These are phyloP conservation scores for Pterocarpus macrocarpus DNA, from an alignment of 306 rosid genomes.

Conservation along the genomic window DNA sequence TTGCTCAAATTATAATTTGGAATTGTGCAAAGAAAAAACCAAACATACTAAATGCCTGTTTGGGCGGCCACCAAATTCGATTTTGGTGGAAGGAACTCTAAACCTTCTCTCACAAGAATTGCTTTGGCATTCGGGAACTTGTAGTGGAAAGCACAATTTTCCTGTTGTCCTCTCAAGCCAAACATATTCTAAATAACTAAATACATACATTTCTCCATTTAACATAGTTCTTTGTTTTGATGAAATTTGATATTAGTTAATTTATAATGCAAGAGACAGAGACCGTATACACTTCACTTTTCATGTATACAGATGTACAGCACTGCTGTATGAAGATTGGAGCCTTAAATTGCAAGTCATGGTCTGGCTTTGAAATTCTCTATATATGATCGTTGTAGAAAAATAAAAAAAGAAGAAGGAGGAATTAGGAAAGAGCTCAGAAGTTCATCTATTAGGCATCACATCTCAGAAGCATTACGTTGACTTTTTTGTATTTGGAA, in stretches of 20 bases:
- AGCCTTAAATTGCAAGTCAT: not conserved
- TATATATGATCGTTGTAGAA: not conserved
- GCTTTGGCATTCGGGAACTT: no score
- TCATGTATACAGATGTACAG: not conserved
- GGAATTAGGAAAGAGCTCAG: not conserved
- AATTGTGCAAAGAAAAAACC: no score
- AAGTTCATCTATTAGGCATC: not conserved
- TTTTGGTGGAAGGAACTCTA: no score
- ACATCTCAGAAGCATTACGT: not conserved
- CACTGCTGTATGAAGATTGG: not conserved
- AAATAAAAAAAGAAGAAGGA: not conserved
- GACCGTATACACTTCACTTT: not conserved
- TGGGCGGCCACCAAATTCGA: no score
- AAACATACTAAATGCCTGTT: no score
- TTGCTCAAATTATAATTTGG: no score
- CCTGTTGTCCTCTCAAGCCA: no score
- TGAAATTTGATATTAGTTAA: not conserved
- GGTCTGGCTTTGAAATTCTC: not conserved
- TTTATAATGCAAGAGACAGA: not conserved
- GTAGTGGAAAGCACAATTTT: no score
- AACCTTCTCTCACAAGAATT: no score
- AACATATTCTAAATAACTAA: not conserved
- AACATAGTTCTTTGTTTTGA: not conserved
- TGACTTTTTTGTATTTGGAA: not conserved
- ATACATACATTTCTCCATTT: not conserved